Percentiles rank a stretch among this genome's conserved stretches.
These are phyloP conservation scores for Emericellopsis terricola DNA, from an alignment of 495 filamentous ascomycete species.

Conservation along the genomic window DNA sequence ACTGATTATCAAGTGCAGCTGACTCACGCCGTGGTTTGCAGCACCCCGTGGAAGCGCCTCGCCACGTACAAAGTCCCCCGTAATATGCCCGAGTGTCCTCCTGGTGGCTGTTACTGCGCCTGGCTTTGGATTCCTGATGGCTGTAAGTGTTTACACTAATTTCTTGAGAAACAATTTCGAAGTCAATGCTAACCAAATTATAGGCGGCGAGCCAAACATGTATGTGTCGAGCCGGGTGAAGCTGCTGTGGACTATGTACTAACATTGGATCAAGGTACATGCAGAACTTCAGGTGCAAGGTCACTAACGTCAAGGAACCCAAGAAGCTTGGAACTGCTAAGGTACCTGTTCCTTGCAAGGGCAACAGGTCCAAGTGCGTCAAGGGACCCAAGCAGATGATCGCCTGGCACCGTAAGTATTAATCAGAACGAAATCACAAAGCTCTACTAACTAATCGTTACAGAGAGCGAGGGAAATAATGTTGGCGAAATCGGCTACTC, in stretches of 20 bases:
- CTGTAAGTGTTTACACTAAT: slow-evolving; percentile 10
- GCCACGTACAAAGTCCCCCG: slow-evolving; percentile 28
- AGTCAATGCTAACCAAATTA: not conserved
- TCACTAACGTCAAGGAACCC: slow-evolving; percentile 23
- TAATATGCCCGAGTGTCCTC: slow-evolving; percentile 27
- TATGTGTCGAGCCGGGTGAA: not conserved
- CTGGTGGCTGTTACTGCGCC: slow-evolving; percentile 33
- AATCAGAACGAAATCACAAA: not conserved
- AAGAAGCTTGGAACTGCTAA: slow-evolving; percentile 20
- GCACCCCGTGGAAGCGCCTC: slow-evolving; percentile 31
- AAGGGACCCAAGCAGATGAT: slow-evolving; percentile 38
- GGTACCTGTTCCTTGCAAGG: slow-evolving; percentile 23
- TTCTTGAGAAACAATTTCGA: not conserved
- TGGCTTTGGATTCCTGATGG: slow-evolving; percentile 39
- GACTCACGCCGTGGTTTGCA: slow-evolving; percentile 2
- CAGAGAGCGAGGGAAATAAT: slow-evolving; percentile 22
- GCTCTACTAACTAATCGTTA: too few species aligned
- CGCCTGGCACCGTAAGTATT: slow-evolving; percentile 23
- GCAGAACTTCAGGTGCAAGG: slow-evolving; percentile 35
- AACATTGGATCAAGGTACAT: slow-evolving; percentile 25
- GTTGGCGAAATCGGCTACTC: slow-evolving; percentile 11
- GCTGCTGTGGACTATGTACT: not conserved
- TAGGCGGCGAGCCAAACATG: slow-evolving; percentile 24
- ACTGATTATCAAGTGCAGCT: not conserved
- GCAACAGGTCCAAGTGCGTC: slow-evolving; percentile 24